Conservation (phyloP, 495 filamentous ascomycete species). For the Neurospora sp. region DNA sequence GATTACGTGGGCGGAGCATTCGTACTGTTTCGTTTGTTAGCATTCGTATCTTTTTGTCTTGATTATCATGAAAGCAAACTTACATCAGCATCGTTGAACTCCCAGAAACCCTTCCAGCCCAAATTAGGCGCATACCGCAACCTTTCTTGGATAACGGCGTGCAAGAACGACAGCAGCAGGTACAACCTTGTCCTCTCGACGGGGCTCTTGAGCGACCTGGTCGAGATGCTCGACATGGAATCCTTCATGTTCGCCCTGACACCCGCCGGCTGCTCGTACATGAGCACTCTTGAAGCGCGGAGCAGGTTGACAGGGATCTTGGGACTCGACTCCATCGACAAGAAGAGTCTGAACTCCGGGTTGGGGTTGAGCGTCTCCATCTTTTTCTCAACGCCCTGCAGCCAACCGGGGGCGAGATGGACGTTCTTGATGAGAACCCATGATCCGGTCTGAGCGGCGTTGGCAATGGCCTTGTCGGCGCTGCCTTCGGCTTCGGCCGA, state of each 20-base stretch:
- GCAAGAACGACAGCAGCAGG: conserved; percentile 83
- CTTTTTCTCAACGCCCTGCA: conserved; percentile 93
- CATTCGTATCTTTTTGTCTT: too few species aligned
- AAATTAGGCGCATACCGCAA: conserved; percentile 89
- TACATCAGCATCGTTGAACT: conserved; percentile 99
- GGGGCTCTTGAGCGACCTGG: conserved; percentile 67
- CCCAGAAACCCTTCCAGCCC: conserved; percentile 99
- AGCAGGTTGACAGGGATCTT: conserved; percentile 97
- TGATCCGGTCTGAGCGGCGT: conserved; percentile 80
- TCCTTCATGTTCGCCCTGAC: conserved; percentile 99
- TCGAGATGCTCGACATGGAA: conserved; percentile 72
- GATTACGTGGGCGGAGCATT: conserved; percentile 92
- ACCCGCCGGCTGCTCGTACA: conserved; percentile 97
- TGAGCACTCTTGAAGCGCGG: conserved; percentile 83
- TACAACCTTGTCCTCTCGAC: conserved; percentile 90
- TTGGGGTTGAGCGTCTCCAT: conserved; percentile 93
- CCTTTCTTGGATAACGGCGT: conserved; percentile 92
- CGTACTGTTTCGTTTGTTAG: conserved; percentile 52
- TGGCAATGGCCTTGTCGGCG: conserved; percentile 90
- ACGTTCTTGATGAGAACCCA: conserved; percentile 99
- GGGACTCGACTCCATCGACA: conserved; percentile 94
- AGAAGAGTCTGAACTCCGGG: conserved; percentile 85
- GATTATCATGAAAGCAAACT: conserved; percentile 28
- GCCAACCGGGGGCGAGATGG: conserved; percentile 88
- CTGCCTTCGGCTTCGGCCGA: conserved; percentile 86